Evolutionary conservation across 129 eudicot species (phyloP), one percentile per base, ranked within the genome.

Genomic region (Flaveria brownii): DNA sequence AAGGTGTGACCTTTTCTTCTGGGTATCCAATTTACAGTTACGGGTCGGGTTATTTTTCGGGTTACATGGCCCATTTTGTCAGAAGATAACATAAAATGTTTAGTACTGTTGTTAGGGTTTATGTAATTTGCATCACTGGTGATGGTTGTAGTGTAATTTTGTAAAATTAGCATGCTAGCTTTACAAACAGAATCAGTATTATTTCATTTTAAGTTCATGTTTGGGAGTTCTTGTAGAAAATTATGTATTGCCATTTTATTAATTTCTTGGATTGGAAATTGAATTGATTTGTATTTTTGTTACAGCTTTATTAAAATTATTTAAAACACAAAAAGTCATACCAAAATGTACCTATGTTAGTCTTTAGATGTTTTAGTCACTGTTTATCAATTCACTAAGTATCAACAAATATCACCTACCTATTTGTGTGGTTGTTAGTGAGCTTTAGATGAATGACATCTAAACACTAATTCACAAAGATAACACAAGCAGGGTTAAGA

Each of bases 1-100:
- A 51, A 71, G 68, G 59, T 69, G 18, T 63, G 17, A 17, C 8
- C 81, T 73, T 80, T 81, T 47, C 55, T 15, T 56, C 7, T 62
- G 81, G 75, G 60, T 67, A 15, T 63, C 11, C 9, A 39, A 6
- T 42, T 7, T 0, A 41, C 7, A 39, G 3, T 45, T n/a, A 0
- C 12, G 66, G 68, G 67, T 73, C 72, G 52, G 46, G 23, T 71
- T 72, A 28, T 71, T 17, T 54, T 73, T 39, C 50, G 30, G 50
- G 55, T 63, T 47, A 20, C 30, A 18, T 2, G 15, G 4, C 28
- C 62, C 14, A 22, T 25, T 77, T 76, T 49, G 42, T 9, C 13
- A 41, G 12, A 41, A 39, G 39, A 17, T 17, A 46, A 49, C 4
- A 69, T 46, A 69, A 46, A 12, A 7, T 59, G 9, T 12, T 33